A percentile compares a stretch with the other conserved stretches of the same genome.
These are phyloP conservation scores for Dactylellina drechsleri DNA, from an alignment of 2,329 filamentous ascomycete genomes.

Conservation along the genomic window DNA sequence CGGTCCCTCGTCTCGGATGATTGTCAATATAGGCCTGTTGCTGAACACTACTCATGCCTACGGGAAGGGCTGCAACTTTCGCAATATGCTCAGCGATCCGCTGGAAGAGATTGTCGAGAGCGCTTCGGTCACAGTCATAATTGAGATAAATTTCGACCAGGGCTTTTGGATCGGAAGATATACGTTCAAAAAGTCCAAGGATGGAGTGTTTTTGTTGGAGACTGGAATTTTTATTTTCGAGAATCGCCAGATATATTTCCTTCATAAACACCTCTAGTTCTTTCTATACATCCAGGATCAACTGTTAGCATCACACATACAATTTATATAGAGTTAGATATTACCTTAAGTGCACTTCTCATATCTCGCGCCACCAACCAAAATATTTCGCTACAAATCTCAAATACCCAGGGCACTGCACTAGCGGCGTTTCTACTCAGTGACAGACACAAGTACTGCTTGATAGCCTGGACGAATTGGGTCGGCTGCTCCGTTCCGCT, in stretches of 20 bases:
- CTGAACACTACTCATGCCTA: slow-evolving; percentile 77
- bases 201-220: slow-evolving; percentile 92
- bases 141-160: slow-evolving; percentile 96
- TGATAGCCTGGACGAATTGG: slow-evolving; percentile 90
- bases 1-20: slow-evolving; percentile 71
- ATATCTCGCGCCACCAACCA: slow-evolving; percentile 97
- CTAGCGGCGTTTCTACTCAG: slow-evolving; percentile 95
- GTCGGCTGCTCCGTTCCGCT: slow-evolving; percentile 86
- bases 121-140: slow-evolving; percentile 94
- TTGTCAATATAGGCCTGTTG: slow-evolving; percentile 86
- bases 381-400: slow-evolving; percentile 96
- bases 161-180: slow-evolving; percentile 85
- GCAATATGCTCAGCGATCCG: slow-evolving; percentile 91
- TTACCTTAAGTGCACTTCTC: slow-evolving; percentile 88
- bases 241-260: slow-evolving; percentile 91
- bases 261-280: slow-evolving; percentile 98
- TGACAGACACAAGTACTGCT: slow-evolving; percentile 95
- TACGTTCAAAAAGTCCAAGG: slow-evolving; percentile 81
- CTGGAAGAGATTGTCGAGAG: slow-evolving; percentile 96
- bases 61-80: slow-evolving; percentile 81
- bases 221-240: slow-evolving; percentile 87
- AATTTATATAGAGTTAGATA: slow-evolving; percentile 57
- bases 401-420: slow-evolving; percentile 89
- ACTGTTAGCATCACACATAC: slow-evolving; percentile 39
- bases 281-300: slow-evolving; percentile 68